Base-by-base conservation (phyloP, 441 rosid species). In the Eruca vesicaria region DNA sequence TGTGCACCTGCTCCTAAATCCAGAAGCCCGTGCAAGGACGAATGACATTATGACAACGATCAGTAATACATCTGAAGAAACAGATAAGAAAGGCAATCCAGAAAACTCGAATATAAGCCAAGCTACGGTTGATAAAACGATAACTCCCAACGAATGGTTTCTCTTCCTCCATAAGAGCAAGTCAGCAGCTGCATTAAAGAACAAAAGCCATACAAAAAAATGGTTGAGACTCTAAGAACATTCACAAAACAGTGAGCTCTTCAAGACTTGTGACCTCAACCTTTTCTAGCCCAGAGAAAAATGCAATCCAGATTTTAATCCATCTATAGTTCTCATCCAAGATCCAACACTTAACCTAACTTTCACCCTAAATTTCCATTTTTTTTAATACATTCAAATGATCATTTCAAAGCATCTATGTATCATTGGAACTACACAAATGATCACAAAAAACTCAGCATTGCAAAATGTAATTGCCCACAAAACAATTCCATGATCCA, bases 41-140 rank as follows among this genome's bases (percentile, higher is more conserved):
- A 87, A 95, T 68, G 90, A 73, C 63, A 84, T 11, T 3, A 90
- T 82, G 52, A 90, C 85, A 75, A 84, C 77, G 29, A 87, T 77
- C 68, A 93, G 85, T 81, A 91, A 81, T 63, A 93, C 84, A 80
- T 95, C 94, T 6, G 98, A 88, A 71, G 91, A 90, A 68, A 96
- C 71, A 38, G 97, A 87, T 75, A 96, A 81, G 87, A 90, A 88
- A 7, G 97, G 89, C 35, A 96, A 81, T 23, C 91, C 93, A 11
- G 98, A 87, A 52, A 82, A 76, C 87, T 91, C 98, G 73, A 89
- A 87, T 65, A 85, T 80, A 66, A 91, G 81, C 99, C 98, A 96
- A 7, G 90, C 90, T 74, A 86, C 81, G 15, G 97, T 93, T 16
- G 98, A 93, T 73, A 87, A 86, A 64, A 93, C 38, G 72, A 91